phyloP scores from a whole-genome alignment of 306 rosid species.

The Vigna angularis region DNA sequence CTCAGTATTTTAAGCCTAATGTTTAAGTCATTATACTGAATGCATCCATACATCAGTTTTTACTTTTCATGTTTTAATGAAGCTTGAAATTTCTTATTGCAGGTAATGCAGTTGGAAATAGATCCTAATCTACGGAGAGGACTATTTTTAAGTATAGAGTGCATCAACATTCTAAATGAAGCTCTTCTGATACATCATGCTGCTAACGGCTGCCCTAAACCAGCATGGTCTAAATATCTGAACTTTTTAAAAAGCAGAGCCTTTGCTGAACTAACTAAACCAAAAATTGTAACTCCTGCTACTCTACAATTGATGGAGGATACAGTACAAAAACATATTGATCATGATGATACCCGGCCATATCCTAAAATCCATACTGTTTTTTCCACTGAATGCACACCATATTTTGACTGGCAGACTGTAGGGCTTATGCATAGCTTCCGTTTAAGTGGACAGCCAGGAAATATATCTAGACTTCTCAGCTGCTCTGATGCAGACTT shows the following conservation, averaged over 20 bases:
- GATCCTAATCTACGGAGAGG: conserved; percentile 41
- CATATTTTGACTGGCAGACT: conserved; percentile 50
- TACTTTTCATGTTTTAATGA: background rate
- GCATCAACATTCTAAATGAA: conserved; percentile 48
- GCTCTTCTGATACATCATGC: conserved; percentile 43
- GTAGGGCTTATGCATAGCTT: conserved; percentile 49
- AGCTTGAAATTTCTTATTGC: conserved; percentile 17
- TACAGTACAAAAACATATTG: conserved; percentile 14
- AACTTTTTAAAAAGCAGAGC: conserved; percentile 43
- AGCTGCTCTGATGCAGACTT: conserved; percentile 46
- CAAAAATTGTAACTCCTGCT: conserved; percentile 42
- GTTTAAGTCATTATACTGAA: conserved; percentile 13
- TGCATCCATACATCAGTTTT: conserved; percentile 8
- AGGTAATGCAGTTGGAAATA: conserved; percentile 40
- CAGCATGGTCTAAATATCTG: conserved; percentile 46
- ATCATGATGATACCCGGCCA: conserved; percentile 12
- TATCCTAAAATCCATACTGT: conserved; percentile 45
- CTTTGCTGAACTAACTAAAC: conserved; percentile 47
- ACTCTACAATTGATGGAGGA: conserved; percentile 42
- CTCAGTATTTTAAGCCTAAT: conserved; percentile 28
- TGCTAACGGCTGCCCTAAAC: conserved; percentile 44
- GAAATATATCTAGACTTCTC: conserved; percentile 48
- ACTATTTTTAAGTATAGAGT: conserved; percentile 45
- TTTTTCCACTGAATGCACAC: conserved; percentile 45
- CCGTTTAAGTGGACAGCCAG: conserved; percentile 49